These are phyloP conservation scores for Alternaria sp. DNA, from an alignment of 2,329 filamentous ascomycete genomes.

Conservation along the genomic window DNA sequence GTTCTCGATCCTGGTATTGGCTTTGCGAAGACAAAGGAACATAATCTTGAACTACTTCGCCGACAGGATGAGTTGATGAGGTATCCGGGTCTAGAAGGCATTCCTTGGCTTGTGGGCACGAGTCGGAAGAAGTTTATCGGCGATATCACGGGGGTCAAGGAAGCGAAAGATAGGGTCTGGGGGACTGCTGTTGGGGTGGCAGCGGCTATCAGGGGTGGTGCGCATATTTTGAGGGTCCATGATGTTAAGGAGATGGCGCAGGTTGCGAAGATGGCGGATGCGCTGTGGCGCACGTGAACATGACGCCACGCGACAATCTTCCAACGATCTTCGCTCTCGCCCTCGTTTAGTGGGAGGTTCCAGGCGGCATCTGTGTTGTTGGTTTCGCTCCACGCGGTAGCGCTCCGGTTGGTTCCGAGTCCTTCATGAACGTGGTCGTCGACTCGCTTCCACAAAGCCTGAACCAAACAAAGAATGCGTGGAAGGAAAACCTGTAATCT, in stretches of 20 bases:
- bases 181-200: constrained; percentile 90
- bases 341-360: background rate
- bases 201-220: constrained; percentile 83
- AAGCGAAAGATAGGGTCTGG: constrained; percentile 74
- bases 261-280: constrained; percentile 87
- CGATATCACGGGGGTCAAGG: constrained; percentile 75
- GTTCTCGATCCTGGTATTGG: constrained; percentile 93
- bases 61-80: constrained; percentile 64
- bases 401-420: background rate
- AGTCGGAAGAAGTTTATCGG: constrained; percentile 93
- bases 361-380: background rate
- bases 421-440: background rate
- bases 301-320: background rate
- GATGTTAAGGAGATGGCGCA: constrained; percentile 86
- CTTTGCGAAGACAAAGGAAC: constrained; percentile 82
- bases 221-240: constrained; percentile 91
- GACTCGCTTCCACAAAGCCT: background rate
- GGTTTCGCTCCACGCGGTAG: background rate
- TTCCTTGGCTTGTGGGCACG: constrained; percentile 89
- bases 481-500: background rate
- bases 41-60: constrained; percentile 82
- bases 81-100: constrained; percentile 62
- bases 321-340: background rate
- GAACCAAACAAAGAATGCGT: background rate
- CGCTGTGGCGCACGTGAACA: constrained; percentile 71